A percentile compares a stretch with the other conserved stretches of the same genome.
Conservation (phyloP, 257 asterid species). For the Penstemon barbatus region DNA sequence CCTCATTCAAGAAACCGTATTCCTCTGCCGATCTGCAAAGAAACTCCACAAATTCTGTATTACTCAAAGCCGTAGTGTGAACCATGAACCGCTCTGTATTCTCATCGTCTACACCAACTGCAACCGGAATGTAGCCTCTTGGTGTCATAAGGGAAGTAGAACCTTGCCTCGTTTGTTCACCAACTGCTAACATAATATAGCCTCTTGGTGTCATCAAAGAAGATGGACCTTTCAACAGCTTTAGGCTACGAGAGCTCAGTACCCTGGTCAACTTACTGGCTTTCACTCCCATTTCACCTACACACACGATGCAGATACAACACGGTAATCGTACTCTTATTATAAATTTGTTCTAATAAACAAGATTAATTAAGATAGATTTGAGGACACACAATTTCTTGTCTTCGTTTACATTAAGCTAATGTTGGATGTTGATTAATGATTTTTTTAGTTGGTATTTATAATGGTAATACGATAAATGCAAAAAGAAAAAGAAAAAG, state of each 20-base stretch:
- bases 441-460: neutral
- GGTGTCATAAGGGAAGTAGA: slow-evolving; percentile 33
- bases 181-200: slow-evolving; percentile 59
- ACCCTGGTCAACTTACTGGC: slow-evolving; percentile 39
- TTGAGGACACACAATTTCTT: slow-evolving; percentile 1
- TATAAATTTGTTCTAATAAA: neutral
- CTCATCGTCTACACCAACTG: slow-evolving; percentile 44
- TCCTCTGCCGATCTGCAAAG: slow-evolving; percentile 59
- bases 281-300: slow-evolving; percentile 45
- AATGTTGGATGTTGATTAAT: slow-evolving; percentile 11
- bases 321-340: neutral
- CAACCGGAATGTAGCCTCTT: slow-evolving; percentile 60
- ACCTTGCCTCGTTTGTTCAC: slow-evolving; percentile 4
- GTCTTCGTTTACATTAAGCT: slow-evolving; percentile 2
- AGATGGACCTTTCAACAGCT: slow-evolving; percentile 22
- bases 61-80: slow-evolving; percentile 42
- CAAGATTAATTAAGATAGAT: neutral
- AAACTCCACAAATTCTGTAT: slow-evolving; percentile 54
- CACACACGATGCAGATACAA: neutral
- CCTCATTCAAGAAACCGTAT: slow-evolving; percentile 57
- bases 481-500: too few relatives aligned
- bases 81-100: slow-evolving; percentile 55
- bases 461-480: slow-evolving; percentile 17
- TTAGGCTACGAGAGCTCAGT: slow-evolving; percentile 28
- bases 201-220: slow-evolving; percentile 44